phyloP scores from a whole-genome alignment of 2,329 filamentous ascomycete species.

The Colletotrichum tanaceti region DNA sequence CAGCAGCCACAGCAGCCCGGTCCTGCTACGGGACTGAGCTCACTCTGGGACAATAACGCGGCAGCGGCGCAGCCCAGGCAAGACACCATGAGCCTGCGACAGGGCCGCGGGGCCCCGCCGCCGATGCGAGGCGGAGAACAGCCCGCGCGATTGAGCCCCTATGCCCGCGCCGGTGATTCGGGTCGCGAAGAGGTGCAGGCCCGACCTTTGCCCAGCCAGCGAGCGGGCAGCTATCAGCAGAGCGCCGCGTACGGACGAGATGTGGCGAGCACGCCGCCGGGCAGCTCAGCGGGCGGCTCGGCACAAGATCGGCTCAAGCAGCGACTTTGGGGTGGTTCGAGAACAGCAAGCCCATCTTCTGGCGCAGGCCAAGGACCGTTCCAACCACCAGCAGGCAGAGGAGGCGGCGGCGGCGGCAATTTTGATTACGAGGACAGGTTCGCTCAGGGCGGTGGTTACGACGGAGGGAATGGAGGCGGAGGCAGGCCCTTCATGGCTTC shows the following conservation, averaged over 20 bases:
- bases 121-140: conserved; percentile 42
- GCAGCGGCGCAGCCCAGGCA: conserved; percentile 49
- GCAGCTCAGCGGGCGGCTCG: conserved; percentile 59
- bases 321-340: conserved; percentile 74
- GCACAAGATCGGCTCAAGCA: conserved; percentile 88
- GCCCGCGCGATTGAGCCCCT: conserved; percentile 49
- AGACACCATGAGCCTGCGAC: conserved; percentile 58
- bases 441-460: conserved; percentile 59
- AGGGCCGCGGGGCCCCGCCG: conserved; percentile 54
- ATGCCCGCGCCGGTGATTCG: conserved; percentile 43
- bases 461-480: conserved; percentile 48
- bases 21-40: conserved; percentile 58
- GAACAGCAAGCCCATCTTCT: conserved; percentile 66
- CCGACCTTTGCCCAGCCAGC: conserved; percentile 77
- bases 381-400: conserved; percentile 55
- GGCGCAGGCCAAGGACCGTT: conserved; percentile 56
- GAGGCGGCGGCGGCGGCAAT: conserved; percentile 43
- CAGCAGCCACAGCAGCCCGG: conserved; percentile 49
- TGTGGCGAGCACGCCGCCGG: conserved; percentile 48
- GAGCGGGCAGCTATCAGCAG: conserved; percentile 79
- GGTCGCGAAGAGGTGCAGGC: conserved; percentile 56
- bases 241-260: conserved; percentile 47
- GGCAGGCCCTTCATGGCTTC: conserved; percentile 58
- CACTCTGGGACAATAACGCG: conserved; percentile 65
- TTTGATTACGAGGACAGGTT: conserved; percentile 60